A percentile compares a stretch with the other conserved stretches of the same genome.
phyloP scores from a whole-genome alignment of 192 early-diverging fungal genomes.

The Linderina pennispora region DNA sequence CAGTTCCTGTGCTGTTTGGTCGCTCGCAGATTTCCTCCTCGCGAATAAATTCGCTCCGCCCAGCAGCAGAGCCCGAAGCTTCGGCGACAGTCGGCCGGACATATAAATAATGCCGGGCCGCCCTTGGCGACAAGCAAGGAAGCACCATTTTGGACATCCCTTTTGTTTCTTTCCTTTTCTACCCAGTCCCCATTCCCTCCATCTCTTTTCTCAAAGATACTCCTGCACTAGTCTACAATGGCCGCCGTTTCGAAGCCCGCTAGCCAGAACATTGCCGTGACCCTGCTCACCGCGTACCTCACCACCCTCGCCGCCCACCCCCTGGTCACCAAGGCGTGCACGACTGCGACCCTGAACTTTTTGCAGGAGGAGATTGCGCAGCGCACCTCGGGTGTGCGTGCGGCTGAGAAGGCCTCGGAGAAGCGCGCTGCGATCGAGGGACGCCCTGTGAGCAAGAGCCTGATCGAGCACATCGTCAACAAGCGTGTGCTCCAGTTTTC shows the following conservation, averaged over 20 bases:
- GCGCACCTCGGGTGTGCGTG: slow-evolving; percentile 51
- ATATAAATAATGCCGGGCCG: too few relatives aligned
- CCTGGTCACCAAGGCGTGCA: slow-evolving; percentile 74
- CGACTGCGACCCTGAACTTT: slow-evolving; percentile 65
- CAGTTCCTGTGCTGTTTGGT: too few relatives aligned
- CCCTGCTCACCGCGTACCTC: slow-evolving; percentile 57
- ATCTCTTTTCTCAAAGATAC: too few relatives aligned
- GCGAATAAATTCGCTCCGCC: too few relatives aligned
- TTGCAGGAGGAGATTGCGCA: slow-evolving; percentile 75
- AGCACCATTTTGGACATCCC: too few relatives aligned
- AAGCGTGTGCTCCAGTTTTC: slow-evolving; percentile 74
- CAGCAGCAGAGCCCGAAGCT: too few relatives aligned
- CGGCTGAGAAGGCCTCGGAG: slow-evolving; percentile 28
- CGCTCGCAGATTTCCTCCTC: too few relatives aligned
- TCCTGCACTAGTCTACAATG: too few relatives aligned
- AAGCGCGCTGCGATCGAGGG: slow-evolving; percentile 39
- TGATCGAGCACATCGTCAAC: slow-evolving; percentile 43
- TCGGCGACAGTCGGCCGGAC: too few relatives aligned
- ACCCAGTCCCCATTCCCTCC: too few relatives aligned
- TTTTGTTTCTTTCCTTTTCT: neutral
- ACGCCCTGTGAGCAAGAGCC: slow-evolving; percentile 11
- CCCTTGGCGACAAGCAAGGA: too few relatives aligned
- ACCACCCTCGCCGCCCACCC: slow-evolving; percentile 57
- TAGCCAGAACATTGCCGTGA: slow-evolving; percentile 28
- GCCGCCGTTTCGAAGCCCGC: slow-evolving; percentile 37